Evolutionary conservation across 2,329 filamentous ascomycete genomes (phyloP), one percentile per base, ranked within the genome.

Genomic region (Ascochyta clinopodiicola): DNA sequence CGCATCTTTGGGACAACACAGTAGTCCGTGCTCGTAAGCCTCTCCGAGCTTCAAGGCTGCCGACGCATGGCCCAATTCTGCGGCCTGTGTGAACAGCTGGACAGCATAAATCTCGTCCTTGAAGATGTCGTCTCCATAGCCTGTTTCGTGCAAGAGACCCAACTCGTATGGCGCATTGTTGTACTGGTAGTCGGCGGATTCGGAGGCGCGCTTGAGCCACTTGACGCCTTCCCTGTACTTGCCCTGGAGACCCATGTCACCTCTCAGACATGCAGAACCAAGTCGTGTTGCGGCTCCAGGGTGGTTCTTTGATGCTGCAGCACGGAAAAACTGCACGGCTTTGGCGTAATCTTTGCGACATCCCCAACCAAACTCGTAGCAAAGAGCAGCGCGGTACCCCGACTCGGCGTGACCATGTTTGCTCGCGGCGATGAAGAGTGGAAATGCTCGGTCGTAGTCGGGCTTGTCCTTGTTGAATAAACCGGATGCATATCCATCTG

Each of bases 321-420:
- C 88, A 50, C 94, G 88, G 71, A 96, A 90, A 75, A 95, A 99
- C 73, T 98, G 93, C 1, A 96, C 90, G 38, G 95, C 94, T 77
- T 97, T 97, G 44, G 89, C 86, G 53, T 90, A 89, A 69, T 97
- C 92, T 69, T 92, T 92, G 53, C 92, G 88, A 69, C 89, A 96
- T 36, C 95, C 95, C 95, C 95, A 99, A 59, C 93, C 95, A 76
- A 97, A 98, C 76, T 99, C 95, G 78, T 98, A 98, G 79, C 93
- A 97, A 51, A 99, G 82, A 15, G 90, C 95, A 47, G 94, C 89
- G 51, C 95, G 90, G 77, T 97, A 99, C 32, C 89, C 93, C 52
- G 95, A 95, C 79, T 99, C 95, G 43, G 95, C 92, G 75, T 99
- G 95, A 29, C 95, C 95, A 77, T 97, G 95, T 79, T 98, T 99